Conservation (phyloP, 1,139 yeast genomes). For the Meyerozyma elateridarum region DNA sequence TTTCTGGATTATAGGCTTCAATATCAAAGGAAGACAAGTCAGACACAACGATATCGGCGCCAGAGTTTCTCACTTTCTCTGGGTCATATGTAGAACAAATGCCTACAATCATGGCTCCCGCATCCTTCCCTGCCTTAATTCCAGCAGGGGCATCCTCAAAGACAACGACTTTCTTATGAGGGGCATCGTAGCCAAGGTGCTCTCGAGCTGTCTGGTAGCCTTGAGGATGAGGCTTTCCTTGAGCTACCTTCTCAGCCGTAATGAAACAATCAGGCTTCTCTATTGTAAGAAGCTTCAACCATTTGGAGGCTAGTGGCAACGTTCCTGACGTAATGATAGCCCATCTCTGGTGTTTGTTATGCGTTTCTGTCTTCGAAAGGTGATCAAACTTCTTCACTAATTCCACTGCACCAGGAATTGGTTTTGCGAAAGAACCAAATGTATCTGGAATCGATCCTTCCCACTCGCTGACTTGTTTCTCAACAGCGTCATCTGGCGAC, state of each 20-base stretch:
- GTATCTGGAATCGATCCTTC: slow-evolving; percentile 15
- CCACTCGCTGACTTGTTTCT: slow-evolving; percentile 14
- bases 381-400: slow-evolving; percentile 12
- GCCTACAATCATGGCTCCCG: slow-evolving; percentile 16
- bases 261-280: slow-evolving; percentile 15
- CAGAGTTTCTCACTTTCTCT: slow-evolving; percentile 12
- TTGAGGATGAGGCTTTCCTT: slow-evolving; percentile 16
- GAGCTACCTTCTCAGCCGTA: slow-evolving; percentile 14
- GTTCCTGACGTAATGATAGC: slow-evolving; percentile 16
- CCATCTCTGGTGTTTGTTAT: slow-evolving; percentile 15
- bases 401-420: slow-evolving; percentile 15
- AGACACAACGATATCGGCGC: slow-evolving; percentile 15
- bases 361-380: slow-evolving; percentile 9
- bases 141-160: slow-evolving; percentile 17
- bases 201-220: slow-evolving; percentile 14
- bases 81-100: slow-evolving; percentile 15
- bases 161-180: slow-evolving; percentile 14
- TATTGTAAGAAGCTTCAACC: slow-evolving; percentile 13
- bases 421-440: slow-evolving; percentile 13
- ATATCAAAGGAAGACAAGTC: slow-evolving; percentile 13
- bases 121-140: slow-evolving; percentile 14
- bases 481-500: slow-evolving; percentile 17
- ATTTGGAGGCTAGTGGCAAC: slow-evolving; percentile 15
- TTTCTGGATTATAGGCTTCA: slow-evolving; percentile 12
- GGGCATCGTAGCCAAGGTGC: slow-evolving; percentile 13